A percentile compares a stretch with the other conserved stretches of the same genome.
Evolutionary conservation across 2,329 filamentous ascomycete species (phyloP).

Genomic region (Fusarium cicatricum): DNA sequence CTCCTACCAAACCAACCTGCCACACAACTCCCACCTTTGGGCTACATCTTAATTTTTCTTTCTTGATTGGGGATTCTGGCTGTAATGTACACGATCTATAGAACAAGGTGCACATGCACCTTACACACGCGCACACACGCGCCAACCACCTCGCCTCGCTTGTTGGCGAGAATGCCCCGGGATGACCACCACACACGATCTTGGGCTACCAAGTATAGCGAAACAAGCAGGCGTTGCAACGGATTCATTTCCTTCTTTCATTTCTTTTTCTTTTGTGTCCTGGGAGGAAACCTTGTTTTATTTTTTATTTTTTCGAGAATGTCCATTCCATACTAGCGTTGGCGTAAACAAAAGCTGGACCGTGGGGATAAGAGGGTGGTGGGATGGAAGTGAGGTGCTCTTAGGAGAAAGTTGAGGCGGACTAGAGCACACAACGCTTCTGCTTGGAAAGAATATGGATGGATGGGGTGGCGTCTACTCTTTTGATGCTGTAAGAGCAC

Average conservation of each 20-base stretch:
- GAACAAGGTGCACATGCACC: slow-evolving; percentile 28
- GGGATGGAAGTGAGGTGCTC: neutral
- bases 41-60: slow-evolving; percentile 29
- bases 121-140: slow-evolving; percentile 22
- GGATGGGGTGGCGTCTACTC: neutral
- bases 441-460: neutral
- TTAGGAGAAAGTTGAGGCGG: slow-evolving; percentile 8
- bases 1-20: neutral
- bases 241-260: slow-evolving; percentile 11
- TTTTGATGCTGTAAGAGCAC: neutral
- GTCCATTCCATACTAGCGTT: slow-evolving; percentile 40
- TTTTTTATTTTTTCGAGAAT: slow-evolving; percentile 32
- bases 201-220: slow-evolving; percentile 22
- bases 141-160: slow-evolving; percentile 14
- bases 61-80: slow-evolving; percentile 18
- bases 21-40: slow-evolving; percentile 6
- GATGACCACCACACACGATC: slow-evolving; percentile 20
- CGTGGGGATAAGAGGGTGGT: slow-evolving; percentile 11
- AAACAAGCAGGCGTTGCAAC: slow-evolving; percentile 33
- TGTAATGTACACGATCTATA: slow-evolving; percentile 39
- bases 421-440: slow-evolving; percentile 17
- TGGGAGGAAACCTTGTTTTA: slow-evolving; percentile 18
- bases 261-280: slow-evolving; percentile 24
- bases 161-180: slow-evolving; percentile 11
- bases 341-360: slow-evolving; percentile 43